Base-by-base conservation (phyloP, 1,284 basidiomycete species). In the Bondarzewia mesenterica region DNA sequence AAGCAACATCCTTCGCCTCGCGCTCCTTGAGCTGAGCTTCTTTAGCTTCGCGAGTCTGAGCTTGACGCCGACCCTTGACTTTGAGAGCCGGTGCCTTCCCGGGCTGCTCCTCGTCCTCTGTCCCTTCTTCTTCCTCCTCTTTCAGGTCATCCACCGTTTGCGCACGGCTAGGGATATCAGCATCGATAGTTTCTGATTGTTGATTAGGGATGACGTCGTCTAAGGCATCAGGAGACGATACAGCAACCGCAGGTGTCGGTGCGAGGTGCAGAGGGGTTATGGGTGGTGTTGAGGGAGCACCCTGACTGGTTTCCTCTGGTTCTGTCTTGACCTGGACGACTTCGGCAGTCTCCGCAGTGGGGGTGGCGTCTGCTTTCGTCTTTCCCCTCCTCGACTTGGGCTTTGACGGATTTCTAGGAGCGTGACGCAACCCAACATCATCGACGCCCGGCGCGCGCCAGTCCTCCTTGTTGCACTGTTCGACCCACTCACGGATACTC, bases 401-500 rank as follows among this genome's bases (percentile, higher is more conserved):
- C 10, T 10, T 32, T n/a, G 29, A 15, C 7, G 7, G 10, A 32
- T 32, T 32, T 32, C 29, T 10, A 32, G 29, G 29, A n/a, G 29
- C 29, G n/a, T 32, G 29, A n/a, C 58, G 57, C 39, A 78, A 60
- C 5, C 80, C 81, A 29, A 85, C 68, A 52, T 86, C 83, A 40
- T 77, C 71, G n/a, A 85, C 66, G n/a, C 81, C 75, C 10, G 82
- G 85, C 0, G 85, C 77, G 35, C 80, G 74, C 48, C 76, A 77
- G 8, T 86, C 85, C 16, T 82, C 79, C 55, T 79, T 82, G 21
- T 65, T 64, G 59, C 88, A 92, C n/a, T 92, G 73, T 57, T 89
- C 83, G 3, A 77, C 81, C 92, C 92, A 94, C 61, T 93, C 89
- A 50, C 89, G 80, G 22, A 93, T 79, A 52, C 82, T 86, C 74